Evolutionary conservation across 1,139 yeast species (phyloP), one percentile per base, ranked within the genome.

Genomic region (Hansenula lynferdii): DNA sequence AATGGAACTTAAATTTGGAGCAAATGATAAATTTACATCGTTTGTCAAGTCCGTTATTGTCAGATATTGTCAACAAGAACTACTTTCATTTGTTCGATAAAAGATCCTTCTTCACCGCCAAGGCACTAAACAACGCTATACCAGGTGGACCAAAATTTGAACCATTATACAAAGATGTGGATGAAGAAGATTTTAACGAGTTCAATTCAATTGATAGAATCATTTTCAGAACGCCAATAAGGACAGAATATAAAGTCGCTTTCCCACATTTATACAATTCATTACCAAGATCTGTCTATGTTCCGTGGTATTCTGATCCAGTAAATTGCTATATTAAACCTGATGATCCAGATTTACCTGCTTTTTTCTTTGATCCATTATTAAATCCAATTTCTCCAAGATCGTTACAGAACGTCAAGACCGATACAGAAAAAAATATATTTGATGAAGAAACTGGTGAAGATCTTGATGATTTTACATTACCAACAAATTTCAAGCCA

Each of bases 141-240:
- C 97, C 97, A 0, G 96, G 96, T 4, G 99, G 98, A 0, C 98
- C 99, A 5, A 86, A 83, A 55, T 92, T 90, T 60, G 97, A 90
- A 60, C 96, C 96, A 0, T 61, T 90, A n/a, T 79, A 69, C 61
- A 80, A 80, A 42, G 84, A 81, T 40, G 67, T 69, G 25, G 80
- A 81, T 47, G 80, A 81, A 4, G 82, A 75, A 30, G 97, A 89
- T 54, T 84, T 75, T 57, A 86, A 87, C 36, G 97, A 92, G 57
- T 90, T 92, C 62, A 89, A 90, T 55, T 76, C 95, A 10, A 72
- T 90, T 36, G 97, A 90, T 56, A 69, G 96, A 51, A 78, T 90
- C 21, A 87, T 92, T 20, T 83, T 85, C 59, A 70, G 99, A 45
- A 67, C 68, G 10, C 87, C 86, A 0, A 67, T 87, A 20, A 71